These are phyloP conservation scores for Trifolium fragiferum DNA, from an alignment of 306 rosid species.

Conservation along the genomic window DNA sequence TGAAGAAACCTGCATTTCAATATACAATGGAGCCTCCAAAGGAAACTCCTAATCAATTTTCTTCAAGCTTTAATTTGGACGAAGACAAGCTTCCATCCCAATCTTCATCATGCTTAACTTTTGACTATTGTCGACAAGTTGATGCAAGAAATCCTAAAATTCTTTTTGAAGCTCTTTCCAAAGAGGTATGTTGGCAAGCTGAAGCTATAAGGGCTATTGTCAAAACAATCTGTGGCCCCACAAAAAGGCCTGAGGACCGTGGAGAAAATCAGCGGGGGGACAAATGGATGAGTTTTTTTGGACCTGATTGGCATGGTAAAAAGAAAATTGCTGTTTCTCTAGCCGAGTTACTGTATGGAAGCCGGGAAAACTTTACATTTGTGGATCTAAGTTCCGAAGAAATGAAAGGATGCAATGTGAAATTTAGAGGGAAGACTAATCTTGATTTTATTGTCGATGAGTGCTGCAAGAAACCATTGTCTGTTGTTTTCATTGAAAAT, in stretches of 20 bases:
- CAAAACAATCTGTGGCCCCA: conserved; percentile 52
- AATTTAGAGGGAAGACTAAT: conserved; percentile 83
- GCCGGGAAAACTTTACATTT: conserved; percentile 60
- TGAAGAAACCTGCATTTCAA: conserved; percentile 49
- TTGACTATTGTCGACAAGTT: conserved; percentile 53
- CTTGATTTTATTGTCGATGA: conserved; percentile 77
- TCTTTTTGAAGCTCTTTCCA: conserved; percentile 64
- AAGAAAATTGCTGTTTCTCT: conserved; percentile 70
- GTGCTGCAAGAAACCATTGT: conserved; percentile 69
- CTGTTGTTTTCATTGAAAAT: conserved; percentile 81
- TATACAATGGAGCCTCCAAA: conserved; percentile 49
- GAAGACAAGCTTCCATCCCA: conserved; percentile 55
- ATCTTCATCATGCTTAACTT: conserved; percentile 67
- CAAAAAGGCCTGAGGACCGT: conserved; percentile 45
- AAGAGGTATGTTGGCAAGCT: conserved; percentile 77
- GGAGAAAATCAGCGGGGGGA: conserved; percentile 57
- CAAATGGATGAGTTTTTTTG: conserved; percentile 80
- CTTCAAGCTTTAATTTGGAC: conserved; percentile 52
- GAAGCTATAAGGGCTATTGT: conserved; percentile 67
- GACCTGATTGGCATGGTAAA: conserved; percentile 80
- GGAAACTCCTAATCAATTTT: conserved; percentile 51
- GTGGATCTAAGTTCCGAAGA: conserved; percentile 67
- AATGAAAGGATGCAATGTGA: conserved; percentile 57
- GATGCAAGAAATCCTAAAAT: conserved; percentile 65
- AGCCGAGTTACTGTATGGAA: conserved; percentile 72